Evolutionary conservation across 2,329 filamentous ascomycete species (phyloP), one percentile per base, ranked within the genome.

Genomic region (Monilinia vaccinii-corymbosi): DNA sequence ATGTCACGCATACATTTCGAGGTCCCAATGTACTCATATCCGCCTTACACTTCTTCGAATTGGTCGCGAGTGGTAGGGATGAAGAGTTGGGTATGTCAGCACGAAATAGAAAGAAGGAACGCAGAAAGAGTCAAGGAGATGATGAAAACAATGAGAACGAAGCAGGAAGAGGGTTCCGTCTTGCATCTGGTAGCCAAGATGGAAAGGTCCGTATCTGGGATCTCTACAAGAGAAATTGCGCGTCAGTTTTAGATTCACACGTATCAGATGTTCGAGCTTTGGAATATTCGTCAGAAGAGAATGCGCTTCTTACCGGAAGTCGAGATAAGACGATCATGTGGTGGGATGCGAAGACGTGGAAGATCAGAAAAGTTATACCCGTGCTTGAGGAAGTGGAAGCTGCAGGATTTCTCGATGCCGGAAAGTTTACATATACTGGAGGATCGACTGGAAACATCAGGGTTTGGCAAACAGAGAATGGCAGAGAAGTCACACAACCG

Each of bases 161-260:
- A 46, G 78, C 70, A 65, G 81, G 69, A 65, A 79, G 73, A 75
- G 80, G 84, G 32, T 96, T 95, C 72, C 81, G 91, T 50, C 80
- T 99, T 18, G 92, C 91, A 6, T 95, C 91, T 38, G 94, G 93
- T 64, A 91, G 89, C 63, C 95, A 99, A 73, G 93, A 97, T 72
- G 94, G 94, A 36, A 95, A 93, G 70, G 82, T 99, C 57, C 82
- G 89, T 23, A 82, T 99, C 25, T 99, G 92, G 89, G 89, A 97
- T 75, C 76, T 99, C 61, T 85, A 92, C 74, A 95, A 90, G 75
- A 83, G 89, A 60, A 89, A 83, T 64, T 86, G 86, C 61, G 79
- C 90, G 25, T 88, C 89, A 23, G 78, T 96, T 21, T 78, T 97
- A 36, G 91, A 97, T 62, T 94, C 91, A 0, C 95, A 99, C 71